Conservation (phyloP, 129 eudicot species). For the Sambucus nigra region DNA sequence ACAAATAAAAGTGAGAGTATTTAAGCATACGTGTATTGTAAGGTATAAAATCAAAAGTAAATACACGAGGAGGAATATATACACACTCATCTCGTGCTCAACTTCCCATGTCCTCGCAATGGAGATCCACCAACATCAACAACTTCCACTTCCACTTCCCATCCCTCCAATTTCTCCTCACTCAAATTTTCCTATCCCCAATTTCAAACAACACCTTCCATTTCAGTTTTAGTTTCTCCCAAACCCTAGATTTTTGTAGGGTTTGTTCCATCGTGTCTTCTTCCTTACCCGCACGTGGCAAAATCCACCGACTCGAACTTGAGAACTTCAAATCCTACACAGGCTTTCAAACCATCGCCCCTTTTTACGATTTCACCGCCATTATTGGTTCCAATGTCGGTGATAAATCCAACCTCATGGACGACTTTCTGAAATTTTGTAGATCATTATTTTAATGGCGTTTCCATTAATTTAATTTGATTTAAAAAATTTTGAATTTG, state of each 20-base stretch:
- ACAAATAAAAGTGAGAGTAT: no score
- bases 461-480: no score
- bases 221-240: not conserved
- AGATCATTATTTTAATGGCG: no score
- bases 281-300: slow-evolving; percentile 47
- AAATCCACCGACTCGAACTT: slow-evolving; percentile 80
- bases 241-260: slow-evolving; percentile 4
- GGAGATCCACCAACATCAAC: not conserved
- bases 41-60: no score
- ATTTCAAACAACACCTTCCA: no score
- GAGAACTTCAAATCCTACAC: slow-evolving; percentile 97
- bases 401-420: slow-evolving; percentile 94
- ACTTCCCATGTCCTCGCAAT: not conserved
- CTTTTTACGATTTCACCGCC: slow-evolving; percentile 87
- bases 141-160: not conserved
- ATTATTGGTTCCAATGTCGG: slow-evolving; percentile 94
- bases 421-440: no score
- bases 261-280: slow-evolving; percentile 24
- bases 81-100: no score
- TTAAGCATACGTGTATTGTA: no score
- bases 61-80: no score
- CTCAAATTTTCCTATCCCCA: not conserved
- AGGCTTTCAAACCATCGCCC: slow-evolving; percentile 81
- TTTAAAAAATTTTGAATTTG: no score
- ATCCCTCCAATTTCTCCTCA: slow-evolving; percentile 2